Conservation (phyloP, 2,329 filamentous ascomycete genomes). For the Colletotrichum sp. region DNA sequence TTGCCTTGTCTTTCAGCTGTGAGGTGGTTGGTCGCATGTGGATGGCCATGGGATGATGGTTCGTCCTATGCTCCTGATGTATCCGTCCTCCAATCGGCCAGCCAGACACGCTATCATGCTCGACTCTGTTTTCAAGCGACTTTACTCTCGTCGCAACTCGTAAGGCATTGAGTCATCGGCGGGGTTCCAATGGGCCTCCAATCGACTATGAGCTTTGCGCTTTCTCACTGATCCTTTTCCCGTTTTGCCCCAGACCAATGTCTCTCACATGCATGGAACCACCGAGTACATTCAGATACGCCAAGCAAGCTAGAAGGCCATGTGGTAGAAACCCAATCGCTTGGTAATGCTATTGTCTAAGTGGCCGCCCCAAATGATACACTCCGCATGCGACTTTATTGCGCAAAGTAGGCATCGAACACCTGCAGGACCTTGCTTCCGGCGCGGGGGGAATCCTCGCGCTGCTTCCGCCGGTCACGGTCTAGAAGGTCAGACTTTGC, state of each 20-base stretch:
- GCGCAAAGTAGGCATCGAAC: not conserved
- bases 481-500: not conserved
- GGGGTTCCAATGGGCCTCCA: not conserved
- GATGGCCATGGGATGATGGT: not conserved
- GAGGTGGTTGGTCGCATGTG: not conserved
- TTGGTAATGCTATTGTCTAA: not conserved
- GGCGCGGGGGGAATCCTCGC: not conserved
- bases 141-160: not conserved
- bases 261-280: not conserved
- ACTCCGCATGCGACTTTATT: not conserved
- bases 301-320: not conserved
- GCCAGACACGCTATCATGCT: not conserved
- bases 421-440: not conserved
- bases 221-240: not conserved
- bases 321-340: not conserved
- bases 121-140: fast-evolving
- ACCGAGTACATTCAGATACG: not conserved
- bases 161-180: not conserved
- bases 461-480: not conserved
- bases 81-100: not conserved
- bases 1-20: not conserved
- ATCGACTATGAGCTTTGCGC: not conserved
- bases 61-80: not conserved
- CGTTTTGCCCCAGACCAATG: fast-evolving
- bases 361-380: not conserved